Base-by-base conservation (phyloP, 495 filamentous ascomycete species). In the Neurospora intermedia region DNA sequence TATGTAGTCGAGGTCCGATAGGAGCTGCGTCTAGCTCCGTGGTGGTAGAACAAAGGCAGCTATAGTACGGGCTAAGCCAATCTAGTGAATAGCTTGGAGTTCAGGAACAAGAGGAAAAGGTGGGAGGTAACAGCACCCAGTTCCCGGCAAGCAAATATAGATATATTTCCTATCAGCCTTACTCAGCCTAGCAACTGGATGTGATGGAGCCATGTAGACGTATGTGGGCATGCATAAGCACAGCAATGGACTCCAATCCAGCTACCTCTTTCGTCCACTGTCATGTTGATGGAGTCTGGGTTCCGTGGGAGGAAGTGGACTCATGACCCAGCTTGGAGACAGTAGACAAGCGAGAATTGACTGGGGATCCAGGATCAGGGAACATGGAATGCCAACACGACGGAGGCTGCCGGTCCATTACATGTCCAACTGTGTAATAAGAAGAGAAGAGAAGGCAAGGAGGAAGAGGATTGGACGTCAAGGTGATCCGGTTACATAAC, bases 281-380 rank as follows among this genome's bases (percentile, higher is more conserved):
- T 54, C 70, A 72, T 70, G 73, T 66, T 39, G 46, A 35, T 27
- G 73, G 43, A 42, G 45, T 3, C 8, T 40, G 70, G 72, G 72
- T 59, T 70, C 13, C 8, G 42, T 73, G 59, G 70, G 70, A 38
- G 59, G 69, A 40, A 72, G 70, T 72, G 73, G 73, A 66, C 73
- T 74, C 73, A 74, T 74, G 73, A 74, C 73, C 73, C 43, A 45
- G 38, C 69, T 66, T 72, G 38, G 35, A 70, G 69, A 40, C 40
- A 43, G 31, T 5, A 41, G 45, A 43, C 62, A 23, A 72, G 48
- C 23, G 35, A 71, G 23, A 45, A 11, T 40, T 15, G 40, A 46
- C 72, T 45, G 27, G 31, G 45, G 43, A 27, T 59, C 69, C 69
- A 73, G 72, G 35, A 45, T 38, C 72, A 27, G 40, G 54, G 13